Base-by-base conservation (phyloP, 495 filamentous ascomycete genomes). In the Aspergillus bertholletiae region DNA sequence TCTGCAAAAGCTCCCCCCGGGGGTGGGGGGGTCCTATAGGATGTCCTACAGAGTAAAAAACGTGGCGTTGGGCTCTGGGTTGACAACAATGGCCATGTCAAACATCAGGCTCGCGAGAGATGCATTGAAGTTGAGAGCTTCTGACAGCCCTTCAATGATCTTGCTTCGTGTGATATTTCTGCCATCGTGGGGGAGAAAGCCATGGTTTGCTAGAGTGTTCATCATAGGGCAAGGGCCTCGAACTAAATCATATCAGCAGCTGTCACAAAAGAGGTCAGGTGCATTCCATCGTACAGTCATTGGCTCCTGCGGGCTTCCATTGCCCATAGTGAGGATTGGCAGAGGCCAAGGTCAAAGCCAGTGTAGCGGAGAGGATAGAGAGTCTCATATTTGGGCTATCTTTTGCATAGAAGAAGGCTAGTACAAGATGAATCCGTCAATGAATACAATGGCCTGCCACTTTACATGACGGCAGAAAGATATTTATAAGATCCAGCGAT, bases 121-220 rank as follows among this genome's bases (percentile, higher is more conserved):
- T 1, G 47, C 28, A 30, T 72, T 67, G 52, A 82, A 62, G 54
- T 82, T 77, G n/a, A 82, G 60, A 1, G 66, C 77, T 0, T 61
- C 54, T 2, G 37, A 40, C 7, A 84, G 61, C 20, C 66, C 79
- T 18, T 68, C 51, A 7, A 61, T 41, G 7, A 62, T 51, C 11
- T 45, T 50, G 0, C 63, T 52, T 12, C 60, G 34, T 1, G 63
- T 60, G 34, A 66, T 54, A 41, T 61, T 50, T 8, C 71, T 60
- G 37, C 83, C 82, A 59, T 78, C 73, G 50, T 73, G 80, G 2
- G 79, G 74, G 15, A 85, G 70, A 54, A 80, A 84, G 47, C 69
- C 72, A 61, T 84, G 80, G 67, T 84, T 84, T 1, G 81, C 81
- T 34, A 83, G 68, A 13, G 77, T 69, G 58, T 84, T 84, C 20